A percentile compares a stretch with the other conserved stretches of the same genome.
phyloP scores from a whole-genome alignment of 1,284 basidiomycete species.

The Apiotrichum montevideense region DNA sequence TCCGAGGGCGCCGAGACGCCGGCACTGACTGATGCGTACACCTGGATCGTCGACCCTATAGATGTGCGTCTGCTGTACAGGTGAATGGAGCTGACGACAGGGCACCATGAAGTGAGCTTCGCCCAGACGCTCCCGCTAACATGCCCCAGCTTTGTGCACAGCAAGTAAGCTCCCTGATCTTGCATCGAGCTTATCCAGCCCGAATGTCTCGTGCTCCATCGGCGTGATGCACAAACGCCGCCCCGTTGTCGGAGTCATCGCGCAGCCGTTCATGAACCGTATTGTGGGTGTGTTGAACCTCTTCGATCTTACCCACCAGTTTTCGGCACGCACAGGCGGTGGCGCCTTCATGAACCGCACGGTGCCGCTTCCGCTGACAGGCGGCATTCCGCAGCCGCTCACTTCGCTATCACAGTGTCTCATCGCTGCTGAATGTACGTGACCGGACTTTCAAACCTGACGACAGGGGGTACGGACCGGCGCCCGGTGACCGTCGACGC shows the following conservation, averaged over 20 bases:
- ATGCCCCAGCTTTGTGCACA: conserved; percentile 38
- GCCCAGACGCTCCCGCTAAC: neutral
- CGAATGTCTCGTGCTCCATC: conserved; percentile 56
- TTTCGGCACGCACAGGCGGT: conserved; percentile 68
- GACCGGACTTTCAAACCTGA: conserved; percentile 3
- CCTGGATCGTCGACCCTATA: conserved; percentile 46
- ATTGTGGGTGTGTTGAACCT: conserved; percentile 50
- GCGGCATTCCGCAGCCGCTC: conserved; percentile 63
- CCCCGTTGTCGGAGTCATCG: conserved; percentile 80
- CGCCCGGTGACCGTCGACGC: conserved; percentile 54
- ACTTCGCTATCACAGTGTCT: conserved; percentile 70
- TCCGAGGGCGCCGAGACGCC: conserved; percentile 57
- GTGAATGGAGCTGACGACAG: conserved; percentile 16
- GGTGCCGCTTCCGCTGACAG: conserved; percentile 64
- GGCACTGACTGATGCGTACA: conserved; percentile 63
- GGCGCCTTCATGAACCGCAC: conserved; percentile 68
- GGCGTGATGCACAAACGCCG: conserved; percentile 73
- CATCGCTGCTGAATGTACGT: conserved; percentile 68
- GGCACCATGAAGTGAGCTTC: conserved; percentile 43
- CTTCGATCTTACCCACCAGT: conserved; percentile 49
- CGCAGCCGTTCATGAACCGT: conserved; percentile 80
- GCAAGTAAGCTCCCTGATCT: conserved; percentile 27
- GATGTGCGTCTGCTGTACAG: conserved; percentile 28
- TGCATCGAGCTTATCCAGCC: conserved; percentile 19
- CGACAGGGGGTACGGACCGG: conserved; percentile 72